Percentiles rank a stretch among this genome's conserved stretches.
phyloP scores from a whole-genome alignment of 1,284 basidiomycete species.

The Rhodotorula sp. region DNA sequence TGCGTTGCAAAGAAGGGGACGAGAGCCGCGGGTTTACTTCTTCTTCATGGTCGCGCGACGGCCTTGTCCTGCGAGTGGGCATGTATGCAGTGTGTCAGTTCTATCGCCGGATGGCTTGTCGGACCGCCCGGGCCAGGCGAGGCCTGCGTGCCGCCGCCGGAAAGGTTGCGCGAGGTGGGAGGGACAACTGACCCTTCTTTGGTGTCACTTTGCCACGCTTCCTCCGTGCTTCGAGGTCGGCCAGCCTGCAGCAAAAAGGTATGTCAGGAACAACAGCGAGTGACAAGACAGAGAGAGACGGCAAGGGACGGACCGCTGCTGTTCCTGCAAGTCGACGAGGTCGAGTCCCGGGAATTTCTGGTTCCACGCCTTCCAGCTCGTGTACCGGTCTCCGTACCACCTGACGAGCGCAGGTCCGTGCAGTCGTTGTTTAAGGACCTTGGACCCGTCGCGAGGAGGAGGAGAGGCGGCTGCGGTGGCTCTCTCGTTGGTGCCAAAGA shows the following conservation, averaged over 20 bases:
- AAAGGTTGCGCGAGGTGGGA: background rate
- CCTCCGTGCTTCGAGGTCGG: conserved; percentile 35
- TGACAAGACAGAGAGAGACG: no score
- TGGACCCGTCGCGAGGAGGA: conserved; percentile 67
- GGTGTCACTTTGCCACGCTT: conserved; percentile 41
- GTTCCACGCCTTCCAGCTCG: conserved; percentile 27
- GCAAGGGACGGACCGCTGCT: conserved; percentile 27
- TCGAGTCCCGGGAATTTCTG: conserved; percentile 24
- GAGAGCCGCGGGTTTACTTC: conserved; percentile 13
- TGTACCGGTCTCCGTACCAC: conserved; percentile 59
- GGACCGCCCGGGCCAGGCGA: no score
- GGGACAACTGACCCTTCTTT: conserved; percentile 34
- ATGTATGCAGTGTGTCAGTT: background rate
- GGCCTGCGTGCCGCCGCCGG: no score
- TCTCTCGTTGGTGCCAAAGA: conserved; percentile 82
- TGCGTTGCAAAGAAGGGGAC: background rate
- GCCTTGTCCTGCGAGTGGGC: conserved; percentile 26
- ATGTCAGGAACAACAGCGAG: background rate
- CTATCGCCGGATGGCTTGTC: no score
- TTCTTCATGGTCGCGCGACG: conserved; percentile 41
- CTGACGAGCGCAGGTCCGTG: conserved; percentile 71
- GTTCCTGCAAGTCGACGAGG: conserved; percentile 33
- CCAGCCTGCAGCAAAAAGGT: conserved; percentile 13
- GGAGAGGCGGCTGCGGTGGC: conserved; percentile 49
- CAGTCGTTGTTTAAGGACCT: conserved; percentile 72